Evolutionary conservation across 1,284 basidiomycete species (phyloP), one percentile per base, ranked within the genome.

Genomic region (Ganoderma lucidum): DNA sequence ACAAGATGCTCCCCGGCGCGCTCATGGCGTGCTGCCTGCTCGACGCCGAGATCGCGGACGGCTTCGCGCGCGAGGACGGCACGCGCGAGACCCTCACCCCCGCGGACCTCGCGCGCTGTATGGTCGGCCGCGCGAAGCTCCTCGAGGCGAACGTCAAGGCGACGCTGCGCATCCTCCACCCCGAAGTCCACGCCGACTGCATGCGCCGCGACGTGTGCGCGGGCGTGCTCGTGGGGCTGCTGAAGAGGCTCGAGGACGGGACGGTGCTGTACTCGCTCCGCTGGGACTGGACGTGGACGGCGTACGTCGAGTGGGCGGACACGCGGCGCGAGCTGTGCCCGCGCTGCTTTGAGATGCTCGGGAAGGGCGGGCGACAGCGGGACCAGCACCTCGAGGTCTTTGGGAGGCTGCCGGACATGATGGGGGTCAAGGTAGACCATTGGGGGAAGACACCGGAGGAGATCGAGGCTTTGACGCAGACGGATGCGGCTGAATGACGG

Each of bases 201-300:
- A 37, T 59, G 56, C 56, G 56, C 32, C 56, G 56, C 35, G 56
- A 59, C 56, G 35, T 39, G 56, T 59, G 56, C n/a, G 56, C 6
- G 17, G 56, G n/a, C 19, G 56, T 59, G 17, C 56, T 59, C 17
- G 66, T 69, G 39, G 32, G 63, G 56, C 62, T 70, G 45, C 61
- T 67, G 51, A 48, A 39, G 59, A 71, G 68, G 37, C 65, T 74
- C 37, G 71, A 73, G 28, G 71, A 74, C 37, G 73, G 75, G 60
- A 58, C 23, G 6, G 65, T 60, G 42, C 51, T 71, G 51, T 63
- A 65, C 62, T 63, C 59, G 53, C 53, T 66, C 32, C 56, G 56
- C 45, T 63, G 67, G 60, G 63, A 58, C 30, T 64, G 37, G 35
- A 39, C 63, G 42, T 70, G 69, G 69, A 48, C 35, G 30, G 15